phyloP scores from a whole-genome alignment of 1,284 basidiomycete genomes.

The Cutaneotrichosporon sp. region DNA sequence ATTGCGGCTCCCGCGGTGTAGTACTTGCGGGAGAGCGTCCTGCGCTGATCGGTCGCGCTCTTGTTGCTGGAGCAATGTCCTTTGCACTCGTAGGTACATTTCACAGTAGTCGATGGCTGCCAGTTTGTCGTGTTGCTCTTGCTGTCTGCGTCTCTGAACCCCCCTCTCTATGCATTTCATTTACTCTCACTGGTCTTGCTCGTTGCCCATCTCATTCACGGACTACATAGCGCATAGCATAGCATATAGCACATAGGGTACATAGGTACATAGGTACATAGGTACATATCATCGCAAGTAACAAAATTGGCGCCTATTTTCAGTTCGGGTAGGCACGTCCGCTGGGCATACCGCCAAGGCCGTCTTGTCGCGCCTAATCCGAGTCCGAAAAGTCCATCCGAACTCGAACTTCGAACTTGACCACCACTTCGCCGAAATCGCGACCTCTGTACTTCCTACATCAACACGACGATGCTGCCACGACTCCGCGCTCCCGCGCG shows the following conservation, averaged over 20 bases:
- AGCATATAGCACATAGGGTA: no score
- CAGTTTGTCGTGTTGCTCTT: neutral
- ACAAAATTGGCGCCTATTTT: no score
- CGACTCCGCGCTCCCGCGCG: neutral
- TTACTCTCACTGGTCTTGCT: no score
- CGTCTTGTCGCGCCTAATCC: neutral
- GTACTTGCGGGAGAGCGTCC: neutral
- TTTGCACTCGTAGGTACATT: neutral
- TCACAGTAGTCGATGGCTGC: neutral
- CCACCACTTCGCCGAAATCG: no score
- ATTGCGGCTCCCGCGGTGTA: neutral
- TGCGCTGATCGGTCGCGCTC: constrained; percentile 3
- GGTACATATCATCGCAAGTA: no score
- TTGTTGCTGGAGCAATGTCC: neutral
- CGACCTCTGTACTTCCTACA: neutral
- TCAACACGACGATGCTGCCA: neutral
- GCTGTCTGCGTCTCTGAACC: neutral
- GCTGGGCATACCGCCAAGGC: neutral
- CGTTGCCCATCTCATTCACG: no score
- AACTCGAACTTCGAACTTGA: neutral
- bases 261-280: no score
- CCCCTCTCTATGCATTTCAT: neutral
- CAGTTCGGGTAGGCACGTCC: no score
- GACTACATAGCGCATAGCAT: no score
- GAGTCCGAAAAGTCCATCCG: neutral